Percentiles rank a stretch among this genome's conserved stretches.
Conservation (phyloP, 2,329 filamentous ascomycete genomes). For the Fusarium sp. region DNA sequence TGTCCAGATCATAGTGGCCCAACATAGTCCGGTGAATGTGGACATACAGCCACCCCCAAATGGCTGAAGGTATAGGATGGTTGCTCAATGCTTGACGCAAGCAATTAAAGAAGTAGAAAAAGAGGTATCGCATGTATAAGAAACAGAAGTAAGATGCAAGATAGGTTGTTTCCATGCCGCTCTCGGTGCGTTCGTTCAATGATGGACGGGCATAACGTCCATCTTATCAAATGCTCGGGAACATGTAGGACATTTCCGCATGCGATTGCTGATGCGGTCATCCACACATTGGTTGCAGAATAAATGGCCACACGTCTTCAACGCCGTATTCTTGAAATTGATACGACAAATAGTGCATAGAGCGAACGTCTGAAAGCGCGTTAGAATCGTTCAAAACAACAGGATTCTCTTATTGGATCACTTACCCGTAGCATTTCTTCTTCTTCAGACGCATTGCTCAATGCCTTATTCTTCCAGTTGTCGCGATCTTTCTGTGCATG, state of each 20-base stretch:
- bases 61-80: conserved; percentile 21
- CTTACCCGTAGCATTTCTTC: conserved; percentile 88
- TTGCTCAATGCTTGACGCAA: conserved; percentile 34
- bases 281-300: conserved; percentile 94
- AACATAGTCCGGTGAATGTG: neutral
- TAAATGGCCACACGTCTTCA: conserved; percentile 94
- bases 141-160: conserved; percentile 14
- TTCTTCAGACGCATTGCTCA: conserved; percentile 82
- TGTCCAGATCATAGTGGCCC: conserved; percentile 24
- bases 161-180: conserved; percentile 3
- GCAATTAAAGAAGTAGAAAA: conserved; percentile 38
- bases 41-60: conserved; percentile 9
- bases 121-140: conserved; percentile 37
- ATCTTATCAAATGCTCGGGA: conserved; percentile 89
- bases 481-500: conserved; percentile 85
- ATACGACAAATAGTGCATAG: conserved; percentile 92
- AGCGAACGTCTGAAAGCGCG: conserved; percentile 47
- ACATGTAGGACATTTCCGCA: conserved; percentile 95
- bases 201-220: conserved; percentile 82
- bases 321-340: conserved; percentile 91
- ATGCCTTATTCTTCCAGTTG: conserved; percentile 82
- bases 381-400: conserved; percentile 28
- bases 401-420: conserved; percentile 34
- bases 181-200: conserved; percentile 40
- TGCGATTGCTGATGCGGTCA: conserved; percentile 86